Evolutionary conservation across 495 filamentous ascomycete genomes (phyloP).

Genomic region (Achaetomiella virescens): DNA sequence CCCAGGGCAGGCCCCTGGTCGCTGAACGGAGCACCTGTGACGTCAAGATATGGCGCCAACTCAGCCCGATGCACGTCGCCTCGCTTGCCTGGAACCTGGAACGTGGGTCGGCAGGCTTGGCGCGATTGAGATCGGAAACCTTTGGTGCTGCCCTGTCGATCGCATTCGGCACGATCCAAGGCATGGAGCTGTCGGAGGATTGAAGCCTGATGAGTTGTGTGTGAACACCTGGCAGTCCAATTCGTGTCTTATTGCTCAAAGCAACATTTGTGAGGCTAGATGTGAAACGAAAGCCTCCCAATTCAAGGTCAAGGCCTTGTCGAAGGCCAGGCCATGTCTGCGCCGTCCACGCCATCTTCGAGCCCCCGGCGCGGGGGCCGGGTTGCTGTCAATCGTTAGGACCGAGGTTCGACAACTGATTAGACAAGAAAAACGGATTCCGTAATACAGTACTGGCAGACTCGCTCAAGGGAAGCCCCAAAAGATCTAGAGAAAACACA

Average conservation of each 20-base stretch:
- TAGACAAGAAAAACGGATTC: too few relatives aligned
- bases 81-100: constrained; percentile 3
- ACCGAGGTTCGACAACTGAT: too few relatives aligned
- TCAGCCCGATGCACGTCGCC: background rate
- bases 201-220: background rate
- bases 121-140: background rate
- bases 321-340: background rate
- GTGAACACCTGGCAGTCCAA: background rate
- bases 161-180: background rate
- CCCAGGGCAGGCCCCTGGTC: background rate
- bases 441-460: too few relatives aligned
- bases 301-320: background rate
- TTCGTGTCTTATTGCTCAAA: background rate
- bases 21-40: constrained; percentile 3
- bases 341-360: too few relatives aligned
- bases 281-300: background rate
- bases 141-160: constrained; percentile 2
- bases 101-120: constrained; percentile 5
- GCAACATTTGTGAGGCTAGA: background rate
- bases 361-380: too few relatives aligned
- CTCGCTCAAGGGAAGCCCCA: too few relatives aligned
- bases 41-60: constrained; percentile 9
- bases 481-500: background rate
- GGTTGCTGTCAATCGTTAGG: too few relatives aligned
- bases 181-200: background rate